Conservation (phyloP, 2,329 filamentous ascomycete species). For the Knufia petricola region DNA sequence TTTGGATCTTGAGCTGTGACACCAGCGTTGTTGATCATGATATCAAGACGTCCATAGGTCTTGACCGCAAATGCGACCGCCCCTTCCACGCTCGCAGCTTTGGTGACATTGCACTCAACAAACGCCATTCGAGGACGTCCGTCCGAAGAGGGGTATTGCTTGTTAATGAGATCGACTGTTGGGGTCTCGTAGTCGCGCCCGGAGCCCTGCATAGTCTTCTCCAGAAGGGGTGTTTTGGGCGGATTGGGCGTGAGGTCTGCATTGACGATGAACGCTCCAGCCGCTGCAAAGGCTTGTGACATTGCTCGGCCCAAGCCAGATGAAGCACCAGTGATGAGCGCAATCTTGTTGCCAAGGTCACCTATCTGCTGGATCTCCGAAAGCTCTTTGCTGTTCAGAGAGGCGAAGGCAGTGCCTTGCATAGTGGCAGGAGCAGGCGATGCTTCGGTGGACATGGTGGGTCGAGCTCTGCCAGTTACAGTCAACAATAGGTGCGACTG, state of each 20-base stretch:
- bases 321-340: slow-evolving; percentile 38
- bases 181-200: slow-evolving; percentile 12
- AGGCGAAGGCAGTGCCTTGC: slow-evolving; percentile 1
- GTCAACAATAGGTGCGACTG: background rate
- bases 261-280: slow-evolving; percentile 36
- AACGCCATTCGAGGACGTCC: slow-evolving; percentile 4
- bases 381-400: slow-evolving; percentile 53
- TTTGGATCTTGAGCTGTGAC: background rate
- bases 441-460: background rate
- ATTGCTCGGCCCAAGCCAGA: slow-evolving; percentile 40
- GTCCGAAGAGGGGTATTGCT: slow-evolving; percentile 10
- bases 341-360: slow-evolving; percentile 44
- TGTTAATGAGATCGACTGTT: slow-evolving; percentile 19
- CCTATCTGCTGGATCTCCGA: slow-evolving; percentile 58
- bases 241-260: slow-evolving; percentile 28
- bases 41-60: slow-evolving; percentile 52
- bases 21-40: slow-evolving; percentile 22
- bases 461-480: background rate
- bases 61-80: slow-evolving; percentile 77
- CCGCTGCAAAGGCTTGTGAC: slow-evolving; percentile 30
- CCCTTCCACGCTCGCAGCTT: slow-evolving; percentile 39
- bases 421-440: slow-evolving; percentile 3
- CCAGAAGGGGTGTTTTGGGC: slow-evolving; percentile 16
- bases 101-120: slow-evolving; percentile 17
- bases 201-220: slow-evolving; percentile 20